phyloP scores from a whole-genome alignment of 106 monocot genomes.

The Dioscorea alata region DNA sequence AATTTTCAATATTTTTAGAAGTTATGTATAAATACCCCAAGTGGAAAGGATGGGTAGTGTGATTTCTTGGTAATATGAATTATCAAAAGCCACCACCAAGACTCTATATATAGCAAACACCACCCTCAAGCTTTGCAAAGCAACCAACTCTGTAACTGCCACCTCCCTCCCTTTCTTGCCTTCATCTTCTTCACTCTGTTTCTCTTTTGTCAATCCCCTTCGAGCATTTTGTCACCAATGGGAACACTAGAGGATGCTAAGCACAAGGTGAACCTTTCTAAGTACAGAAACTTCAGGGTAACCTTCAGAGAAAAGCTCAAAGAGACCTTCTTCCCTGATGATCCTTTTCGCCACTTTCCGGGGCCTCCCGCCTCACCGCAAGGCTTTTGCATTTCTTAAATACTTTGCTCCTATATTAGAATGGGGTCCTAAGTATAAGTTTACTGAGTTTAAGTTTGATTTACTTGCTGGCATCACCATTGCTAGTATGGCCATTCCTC shows the following conservation, averaged over 20 bases:
- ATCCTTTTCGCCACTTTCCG: conserved; percentile 48
- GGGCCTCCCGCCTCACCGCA: conserved; percentile 2
- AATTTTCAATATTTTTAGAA: no score
- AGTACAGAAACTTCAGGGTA: conserved; percentile 7
- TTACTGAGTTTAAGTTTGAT: conserved; percentile 34
- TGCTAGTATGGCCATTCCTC: conserved; percentile 83
- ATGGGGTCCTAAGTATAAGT: conserved; percentile 56
- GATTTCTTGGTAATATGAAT: no score
- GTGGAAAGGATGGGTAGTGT: no score
- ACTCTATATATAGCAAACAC: no score
- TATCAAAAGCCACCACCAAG: no score
- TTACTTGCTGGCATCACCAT: conserved; percentile 74
- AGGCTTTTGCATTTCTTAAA: conserved; percentile 15
- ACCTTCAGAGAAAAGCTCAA: conserved; percentile 16
- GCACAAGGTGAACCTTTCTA: conserved; percentile 40
- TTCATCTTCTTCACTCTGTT: no score
- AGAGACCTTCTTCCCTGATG: conserved; percentile 75
- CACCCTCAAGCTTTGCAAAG: no score
- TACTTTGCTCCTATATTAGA: conserved; percentile 55
- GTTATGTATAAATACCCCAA: no score
- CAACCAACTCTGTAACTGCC: no score
- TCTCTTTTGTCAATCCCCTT: no score
- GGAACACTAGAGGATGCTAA: not conserved
- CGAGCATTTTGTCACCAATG: not conserved
- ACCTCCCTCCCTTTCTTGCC: not conserved